Conservation (phyloP, 2,329 filamentous ascomycete species). For the Sclerotiophoma versabilis region DNA sequence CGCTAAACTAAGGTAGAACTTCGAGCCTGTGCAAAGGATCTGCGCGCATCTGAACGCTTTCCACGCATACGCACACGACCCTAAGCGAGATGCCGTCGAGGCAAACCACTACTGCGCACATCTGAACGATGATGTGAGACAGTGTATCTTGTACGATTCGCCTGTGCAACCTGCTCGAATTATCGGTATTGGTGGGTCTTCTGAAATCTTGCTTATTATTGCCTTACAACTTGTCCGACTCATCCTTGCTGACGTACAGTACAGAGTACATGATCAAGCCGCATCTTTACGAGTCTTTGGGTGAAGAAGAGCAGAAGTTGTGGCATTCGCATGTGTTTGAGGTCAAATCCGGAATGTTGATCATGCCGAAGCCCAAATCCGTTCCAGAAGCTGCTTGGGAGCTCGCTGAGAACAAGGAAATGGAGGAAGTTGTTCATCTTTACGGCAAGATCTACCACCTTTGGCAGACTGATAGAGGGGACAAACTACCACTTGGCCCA, state of each 20-base stretch:
- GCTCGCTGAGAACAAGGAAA: conserved; percentile 76
- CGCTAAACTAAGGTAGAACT: conserved; percentile 57
- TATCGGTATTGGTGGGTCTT: conserved; percentile 67
- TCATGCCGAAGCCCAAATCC: conserved; percentile 69
- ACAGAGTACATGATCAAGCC: conserved; percentile 83
- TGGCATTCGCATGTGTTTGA: conserved; percentile 84
- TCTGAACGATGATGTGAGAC: conserved; percentile 76
- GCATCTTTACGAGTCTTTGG: conserved; percentile 70
- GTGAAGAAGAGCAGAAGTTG: conserved; percentile 71
- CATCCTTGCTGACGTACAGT: neutral
- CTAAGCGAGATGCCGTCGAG: conserved; percentile 69
- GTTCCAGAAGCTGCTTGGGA: conserved; percentile 73
- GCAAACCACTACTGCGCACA: conserved; percentile 87
- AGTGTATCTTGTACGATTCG: conserved; percentile 85
- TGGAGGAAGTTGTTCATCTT: conserved; percentile 75
- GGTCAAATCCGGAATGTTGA: conserved; percentile 79
- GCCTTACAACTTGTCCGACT: neutral
- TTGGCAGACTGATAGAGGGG: conserved; percentile 82
- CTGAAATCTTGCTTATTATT: neutral
- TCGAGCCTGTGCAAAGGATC: conserved; percentile 74
- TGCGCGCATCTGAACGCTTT: conserved; percentile 90
- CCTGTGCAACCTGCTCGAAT: conserved; percentile 71
- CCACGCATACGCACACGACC: conserved; percentile 79
- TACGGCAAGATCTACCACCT: conserved; percentile 88
- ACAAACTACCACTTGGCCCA: conserved; percentile 66